phyloP scores from a whole-genome alignment of 2,329 filamentous ascomycete species.

The Didymella segeticola region DNA sequence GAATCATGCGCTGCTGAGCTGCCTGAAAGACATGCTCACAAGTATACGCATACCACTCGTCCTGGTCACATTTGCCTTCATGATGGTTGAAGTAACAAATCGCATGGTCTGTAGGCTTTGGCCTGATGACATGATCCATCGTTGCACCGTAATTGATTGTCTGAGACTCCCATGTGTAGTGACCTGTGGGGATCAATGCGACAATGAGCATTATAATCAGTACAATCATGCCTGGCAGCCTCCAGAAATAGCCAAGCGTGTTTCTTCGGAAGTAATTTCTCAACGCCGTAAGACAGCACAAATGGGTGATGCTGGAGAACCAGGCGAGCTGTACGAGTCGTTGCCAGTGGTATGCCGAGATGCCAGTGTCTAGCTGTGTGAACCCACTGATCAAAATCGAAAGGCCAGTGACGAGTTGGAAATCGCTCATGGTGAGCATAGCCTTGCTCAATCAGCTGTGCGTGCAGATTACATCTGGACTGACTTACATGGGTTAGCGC shows the following conservation, averaged over 20 bases:
- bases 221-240: conserved; percentile 14
- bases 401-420: conserved; percentile 22
- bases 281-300: conserved; percentile 15
- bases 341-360: conserved; percentile 27
- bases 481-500: conserved; percentile 1
- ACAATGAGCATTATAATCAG: conserved; percentile 12
- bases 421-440: conserved; percentile 23
- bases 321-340: conserved; percentile 21
- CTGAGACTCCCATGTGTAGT: conserved; percentile 10
- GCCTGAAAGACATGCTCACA: conserved; percentile 1
- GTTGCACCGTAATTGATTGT: neutral
- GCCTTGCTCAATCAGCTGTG: conserved; percentile 4
- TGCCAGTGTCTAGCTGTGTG: conserved; percentile 17
- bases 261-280: neutral
- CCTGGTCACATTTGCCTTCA: neutral
- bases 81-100: conserved; percentile 8
- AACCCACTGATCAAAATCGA: conserved; percentile 25
- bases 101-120: neutral
- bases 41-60: neutral
- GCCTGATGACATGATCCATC: neutral
- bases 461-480: neutral
- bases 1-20: conserved; percentile 8
- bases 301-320: conserved; percentile 21
- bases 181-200: conserved; percentile 14
- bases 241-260: conserved; percentile 8